A percentile compares a stretch with the other conserved stretches of the same genome.
Conservation (phyloP, 345 rosid genomes). For the Hibiscus tridactylites region DNA sequence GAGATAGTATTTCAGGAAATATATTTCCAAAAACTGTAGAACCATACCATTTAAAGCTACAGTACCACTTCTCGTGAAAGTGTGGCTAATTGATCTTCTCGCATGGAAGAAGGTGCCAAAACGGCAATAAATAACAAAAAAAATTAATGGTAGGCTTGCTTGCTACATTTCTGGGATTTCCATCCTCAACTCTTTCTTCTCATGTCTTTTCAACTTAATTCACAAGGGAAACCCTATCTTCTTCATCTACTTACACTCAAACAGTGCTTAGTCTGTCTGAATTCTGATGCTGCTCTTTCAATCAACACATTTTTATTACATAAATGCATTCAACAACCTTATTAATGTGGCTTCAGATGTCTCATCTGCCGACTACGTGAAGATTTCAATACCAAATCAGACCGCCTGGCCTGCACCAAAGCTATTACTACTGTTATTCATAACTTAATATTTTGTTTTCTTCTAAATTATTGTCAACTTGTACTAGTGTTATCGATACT, state of each 20-base stretch:
- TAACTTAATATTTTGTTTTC: background rate
- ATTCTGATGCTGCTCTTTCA: background rate
- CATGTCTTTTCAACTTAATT: background rate
- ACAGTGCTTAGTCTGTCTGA: background rate
- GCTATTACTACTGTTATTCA: background rate
- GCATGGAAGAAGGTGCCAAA: background rate
- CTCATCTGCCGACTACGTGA: background rate
- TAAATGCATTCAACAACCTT: constrained; percentile 12
- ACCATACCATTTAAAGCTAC: background rate
- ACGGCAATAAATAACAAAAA: background rate
- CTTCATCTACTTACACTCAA: background rate
- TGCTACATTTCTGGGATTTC: too few species aligned
- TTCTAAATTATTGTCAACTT: background rate
- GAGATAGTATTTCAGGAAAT: too few species aligned
- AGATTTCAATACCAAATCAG: constrained; percentile 5
- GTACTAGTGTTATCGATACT: too few species aligned
- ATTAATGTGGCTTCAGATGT: constrained; percentile 7
- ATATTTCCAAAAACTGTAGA: background rate
- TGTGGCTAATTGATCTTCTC: background rate
- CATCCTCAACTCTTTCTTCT: background rate
- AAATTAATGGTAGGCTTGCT: background rate
- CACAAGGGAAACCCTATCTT: background rate
- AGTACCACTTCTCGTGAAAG: background rate
- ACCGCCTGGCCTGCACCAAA: background rate
- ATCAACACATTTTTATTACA: background rate